Conservation (phyloP, 1,139 yeast species). For the Lizanozyma gosingica region DNA sequence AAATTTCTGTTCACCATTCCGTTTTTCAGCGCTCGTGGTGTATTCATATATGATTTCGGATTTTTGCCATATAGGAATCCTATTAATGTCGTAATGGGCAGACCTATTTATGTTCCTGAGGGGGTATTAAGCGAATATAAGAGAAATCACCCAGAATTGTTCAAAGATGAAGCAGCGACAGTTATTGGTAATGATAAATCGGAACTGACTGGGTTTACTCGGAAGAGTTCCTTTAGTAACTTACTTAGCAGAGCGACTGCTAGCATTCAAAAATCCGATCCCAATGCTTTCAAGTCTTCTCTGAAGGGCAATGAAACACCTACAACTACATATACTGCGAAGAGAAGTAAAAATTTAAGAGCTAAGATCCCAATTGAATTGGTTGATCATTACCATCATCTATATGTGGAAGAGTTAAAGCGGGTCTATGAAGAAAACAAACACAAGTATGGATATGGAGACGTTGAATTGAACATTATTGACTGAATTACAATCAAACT, state of each 20-base stretch:
- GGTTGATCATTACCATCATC: conserved; percentile 62
- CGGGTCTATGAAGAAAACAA: conserved; percentile 66
- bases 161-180: conserved; percentile 6
- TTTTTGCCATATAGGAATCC: conserved; percentile 78
- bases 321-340: neutral
- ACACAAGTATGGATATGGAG: conserved; percentile 44
- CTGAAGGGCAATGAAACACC: conserved; percentile 1
- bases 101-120: conserved; percentile 64
- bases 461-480: conserved; percentile 38
- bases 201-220: neutral
- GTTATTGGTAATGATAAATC: neutral
- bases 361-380: conserved; percentile 31
- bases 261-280: conserved; percentile 12
- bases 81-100: conserved; percentile 72
- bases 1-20: conserved; percentile 81
- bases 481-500: conserved; percentile 23
- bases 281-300: conserved; percentile 8
- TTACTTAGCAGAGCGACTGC: conserved; percentile 4
- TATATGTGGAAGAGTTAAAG: conserved; percentile 61
- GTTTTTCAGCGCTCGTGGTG: conserved; percentile 84
- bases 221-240: conserved; percentile 14
- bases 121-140: conserved; percentile 25
- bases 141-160: conserved; percentile 20
- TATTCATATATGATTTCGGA: conserved; percentile 89
- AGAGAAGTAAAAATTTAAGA: conserved; percentile 5